Evolutionary conservation across 2,329 filamentous ascomycete species (phyloP).

Genomic region (Immersiporthe knoxdaviesiana): DNA sequence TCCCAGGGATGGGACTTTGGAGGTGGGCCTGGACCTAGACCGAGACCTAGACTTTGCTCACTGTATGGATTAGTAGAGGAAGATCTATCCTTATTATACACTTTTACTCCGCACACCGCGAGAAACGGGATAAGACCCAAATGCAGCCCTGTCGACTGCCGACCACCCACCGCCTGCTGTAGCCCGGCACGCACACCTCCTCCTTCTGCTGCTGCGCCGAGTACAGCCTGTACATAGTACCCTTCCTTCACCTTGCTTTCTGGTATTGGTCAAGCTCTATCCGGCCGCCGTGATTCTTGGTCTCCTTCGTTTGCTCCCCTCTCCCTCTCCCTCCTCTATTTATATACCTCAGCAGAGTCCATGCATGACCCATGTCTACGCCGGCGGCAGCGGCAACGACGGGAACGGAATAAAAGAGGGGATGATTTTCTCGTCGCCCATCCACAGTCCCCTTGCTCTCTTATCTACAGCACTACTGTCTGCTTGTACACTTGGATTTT

Average conservation of each 20-base stretch:
- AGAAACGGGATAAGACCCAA: not conserved
- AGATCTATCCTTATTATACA: not conserved
- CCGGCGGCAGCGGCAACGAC: not conserved
- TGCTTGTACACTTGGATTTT: not conserved
- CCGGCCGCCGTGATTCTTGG: not conserved
- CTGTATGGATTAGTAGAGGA: too few species aligned
- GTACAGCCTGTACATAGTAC: too few species aligned
- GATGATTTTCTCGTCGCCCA: not conserved
- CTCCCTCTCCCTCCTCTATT: not conserved
- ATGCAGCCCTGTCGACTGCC: slow-evolving; percentile 5
- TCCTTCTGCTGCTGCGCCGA: not conserved
- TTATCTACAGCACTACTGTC: too few species aligned
- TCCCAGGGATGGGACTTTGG: not conserved
- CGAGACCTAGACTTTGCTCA: not conserved
- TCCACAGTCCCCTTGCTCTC: not conserved
- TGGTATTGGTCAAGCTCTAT: not conserved
- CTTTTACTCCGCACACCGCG: not conserved
- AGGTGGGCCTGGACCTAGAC: not conserved
- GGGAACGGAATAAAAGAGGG: not conserved
- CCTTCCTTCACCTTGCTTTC: not conserved
- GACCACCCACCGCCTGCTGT: slow-evolving; percentile 1
- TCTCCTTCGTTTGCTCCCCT: not conserved
- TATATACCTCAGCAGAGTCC: not conserved
- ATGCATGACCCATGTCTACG: not conserved
- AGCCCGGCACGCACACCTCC: not conserved